Evolutionary conservation across 768 basidiomycete genomes (phyloP).

Genomic region (Suillus occidentalis): DNA sequence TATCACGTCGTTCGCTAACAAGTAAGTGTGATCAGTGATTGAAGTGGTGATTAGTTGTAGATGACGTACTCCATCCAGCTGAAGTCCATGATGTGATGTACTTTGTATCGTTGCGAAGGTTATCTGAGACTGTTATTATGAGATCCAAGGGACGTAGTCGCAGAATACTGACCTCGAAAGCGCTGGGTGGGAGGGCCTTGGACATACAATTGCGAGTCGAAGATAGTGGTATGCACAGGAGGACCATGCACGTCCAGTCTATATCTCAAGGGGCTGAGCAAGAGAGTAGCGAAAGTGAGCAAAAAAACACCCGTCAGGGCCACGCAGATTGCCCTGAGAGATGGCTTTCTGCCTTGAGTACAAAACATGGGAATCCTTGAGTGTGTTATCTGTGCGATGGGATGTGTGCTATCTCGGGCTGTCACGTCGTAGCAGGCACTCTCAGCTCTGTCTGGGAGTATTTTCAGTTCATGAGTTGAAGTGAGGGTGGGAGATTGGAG

Average conservation of each 20-base stretch:
- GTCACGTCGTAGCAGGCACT: conserved; percentile 2
- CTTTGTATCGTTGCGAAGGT: conserved; percentile 55
- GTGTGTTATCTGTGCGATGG: conserved; percentile 2
- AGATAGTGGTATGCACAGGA: not conserved
- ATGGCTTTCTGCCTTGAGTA: not conserved
- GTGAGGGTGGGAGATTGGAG: not conserved
- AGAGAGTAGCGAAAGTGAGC: conserved; percentile 12
- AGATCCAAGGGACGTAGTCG: not conserved
- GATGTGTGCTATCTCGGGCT: not conserved
- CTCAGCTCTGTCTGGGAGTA: conserved; percentile 3
- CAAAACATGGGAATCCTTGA: not conserved
- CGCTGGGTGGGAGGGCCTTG: conserved; percentile 52
- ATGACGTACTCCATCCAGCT: conserved; percentile 69
- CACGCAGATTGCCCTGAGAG: conserved; percentile 6
- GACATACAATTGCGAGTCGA: conserved; percentile 16
- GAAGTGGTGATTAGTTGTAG: too few species aligned
- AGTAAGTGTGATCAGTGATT: conserved; percentile 5
- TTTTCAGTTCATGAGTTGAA: conserved; percentile 6
- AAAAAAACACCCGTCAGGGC: conserved; percentile 32
- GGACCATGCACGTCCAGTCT: not conserved
- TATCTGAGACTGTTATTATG: conserved; percentile 41
- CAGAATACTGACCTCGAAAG: conserved; percentile 49
- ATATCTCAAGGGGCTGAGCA: not conserved
- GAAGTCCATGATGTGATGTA: conserved; percentile 76
- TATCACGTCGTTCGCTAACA: conserved; percentile 73